Percentiles rank a stretch among this genome's conserved stretches.
phyloP scores from a whole-genome alignment of 495 filamentous ascomycete genomes.

The Filosporella fistucella region DNA sequence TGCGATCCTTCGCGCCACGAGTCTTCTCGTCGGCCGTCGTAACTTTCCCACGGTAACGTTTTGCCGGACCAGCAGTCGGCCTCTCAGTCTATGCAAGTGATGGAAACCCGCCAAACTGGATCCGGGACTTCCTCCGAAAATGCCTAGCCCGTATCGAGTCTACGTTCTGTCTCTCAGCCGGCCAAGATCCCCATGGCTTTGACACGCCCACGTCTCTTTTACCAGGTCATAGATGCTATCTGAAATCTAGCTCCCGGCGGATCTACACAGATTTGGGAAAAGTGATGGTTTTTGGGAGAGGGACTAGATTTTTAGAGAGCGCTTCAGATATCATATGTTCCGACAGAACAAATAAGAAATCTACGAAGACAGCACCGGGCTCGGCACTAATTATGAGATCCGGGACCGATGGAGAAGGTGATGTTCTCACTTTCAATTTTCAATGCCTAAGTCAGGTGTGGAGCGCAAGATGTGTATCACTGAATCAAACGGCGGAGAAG shows the following conservation, averaged over 20 bases:
- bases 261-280: not conserved
- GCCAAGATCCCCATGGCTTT: not conserved
- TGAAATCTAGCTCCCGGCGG: slow-evolving; percentile 6
- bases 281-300: not conserved
- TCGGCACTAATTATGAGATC: too few relatives aligned
- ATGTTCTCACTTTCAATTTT: too few relatives aligned
- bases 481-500: too few relatives aligned
- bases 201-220: not conserved
- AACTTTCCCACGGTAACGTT: not conserved
- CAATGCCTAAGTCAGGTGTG: too few relatives aligned
- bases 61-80: not conserved
- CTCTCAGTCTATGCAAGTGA: not conserved
- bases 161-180: not conserved
- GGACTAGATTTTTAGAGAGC: not conserved
- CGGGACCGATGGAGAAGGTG: too few relatives aligned
- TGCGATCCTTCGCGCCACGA: too few relatives aligned
- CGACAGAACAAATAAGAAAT: not conserved
- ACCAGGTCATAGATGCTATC: not conserved
- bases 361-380: too few relatives aligned
- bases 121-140: slow-evolving; percentile 11
- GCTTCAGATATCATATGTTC: not conserved
- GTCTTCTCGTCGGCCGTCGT: too few relatives aligned
- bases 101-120: slow-evolving; percentile 7
- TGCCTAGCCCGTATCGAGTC: not conserved
- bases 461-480: too few relatives aligned